Evolutionary conservation across 441 rosid genomes (phyloP).

Genomic region (Euphorbia celastroides): DNA sequence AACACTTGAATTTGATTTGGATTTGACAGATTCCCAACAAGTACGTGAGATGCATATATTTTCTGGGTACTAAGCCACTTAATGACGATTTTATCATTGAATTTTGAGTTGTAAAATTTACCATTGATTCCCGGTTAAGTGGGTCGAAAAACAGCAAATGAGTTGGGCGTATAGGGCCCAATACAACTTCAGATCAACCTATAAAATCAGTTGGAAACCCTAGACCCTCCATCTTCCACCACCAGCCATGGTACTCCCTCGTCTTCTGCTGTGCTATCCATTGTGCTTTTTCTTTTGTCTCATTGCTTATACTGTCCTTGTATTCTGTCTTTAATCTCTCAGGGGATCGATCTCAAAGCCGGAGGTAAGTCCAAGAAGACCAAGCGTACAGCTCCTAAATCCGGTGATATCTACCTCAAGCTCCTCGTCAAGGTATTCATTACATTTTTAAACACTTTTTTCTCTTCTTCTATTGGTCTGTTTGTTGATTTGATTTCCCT

Average conservation of each 20-base stretch:
- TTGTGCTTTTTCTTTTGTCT: not conserved
- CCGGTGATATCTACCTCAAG: constrained; percentile 82
- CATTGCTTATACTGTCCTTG: not conserved
- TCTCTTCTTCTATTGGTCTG: not conserved
- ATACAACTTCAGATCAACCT: not conserved
- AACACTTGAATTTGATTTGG: no score
- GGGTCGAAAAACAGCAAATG: no score
- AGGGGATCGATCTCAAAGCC: constrained; percentile 90
- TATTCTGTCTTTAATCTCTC: not conserved
- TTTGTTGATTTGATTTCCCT: not conserved
- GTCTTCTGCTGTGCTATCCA: not conserved
- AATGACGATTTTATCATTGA: no score
- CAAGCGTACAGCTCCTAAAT: constrained; percentile 74
- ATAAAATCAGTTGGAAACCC: constrained; percentile 35
- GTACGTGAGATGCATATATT: no score
- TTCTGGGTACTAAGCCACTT: no score
- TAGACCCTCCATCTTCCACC: constrained; percentile 4
- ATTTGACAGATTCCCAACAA: no score
- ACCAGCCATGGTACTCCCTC: constrained; percentile 34
- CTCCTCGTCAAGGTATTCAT: constrained; percentile 26
- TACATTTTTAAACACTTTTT: not conserved
- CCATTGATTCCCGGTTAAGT: no score
- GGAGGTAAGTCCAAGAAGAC: constrained; percentile 96
- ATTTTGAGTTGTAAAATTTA: no score
- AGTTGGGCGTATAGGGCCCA: not conserved